Evolutionary conservation across 2,329 filamentous ascomycete genomes (phyloP), one percentile per base, ranked within the genome.

Genomic region (Cryphonectria carpinicola): DNA sequence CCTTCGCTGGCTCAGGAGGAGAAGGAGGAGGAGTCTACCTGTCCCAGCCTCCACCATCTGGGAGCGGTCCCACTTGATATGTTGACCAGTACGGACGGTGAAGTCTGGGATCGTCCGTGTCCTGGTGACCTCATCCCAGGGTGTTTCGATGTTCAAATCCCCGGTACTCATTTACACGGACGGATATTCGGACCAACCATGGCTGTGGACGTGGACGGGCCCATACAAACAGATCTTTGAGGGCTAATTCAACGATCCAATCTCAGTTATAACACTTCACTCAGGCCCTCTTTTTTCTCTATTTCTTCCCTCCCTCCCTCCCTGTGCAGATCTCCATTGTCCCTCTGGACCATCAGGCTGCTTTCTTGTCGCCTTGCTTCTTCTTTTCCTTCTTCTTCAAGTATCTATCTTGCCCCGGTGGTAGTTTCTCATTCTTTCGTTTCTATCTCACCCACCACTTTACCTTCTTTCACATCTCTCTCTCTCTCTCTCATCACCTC

Each of bases 131-230:
- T 61, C 58, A 37, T 39, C 32, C 58, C 35, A 37, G 35, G 17
- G 1, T 61, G 46, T 39, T 22, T 61, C 58, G 11, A 39, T 35
- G 35, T 39, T 39, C 58, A 37, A 19, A 37, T 39, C 58, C 58
- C 58, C 58, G 58, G 28, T 39, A 39, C 58, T 32, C 22, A 39
- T 61, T 61, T 35, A 8, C 32, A 39, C 14, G 28, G 10, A n/a
- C 58, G 58, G 58, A 61, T n/a, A 61, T 61, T 39, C 58, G 35
- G 58, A 61, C 58, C 58, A 61, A 22, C 22, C 58, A 37, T 39
- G 35, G 22, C 17, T 61, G 35, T 35, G 58, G 58, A 61, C 35
- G 22, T 61, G 58, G 58, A 10, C 25, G 19, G 54, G 54, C 28
- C 54, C 54, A 28, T 32, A 32, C 54, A 14, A 58, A 32, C 54